These are phyloP conservation scores for Nemania abortiva DNA, from an alignment of 2,329 filamentous ascomycete genomes.

Conservation along the genomic window DNA sequence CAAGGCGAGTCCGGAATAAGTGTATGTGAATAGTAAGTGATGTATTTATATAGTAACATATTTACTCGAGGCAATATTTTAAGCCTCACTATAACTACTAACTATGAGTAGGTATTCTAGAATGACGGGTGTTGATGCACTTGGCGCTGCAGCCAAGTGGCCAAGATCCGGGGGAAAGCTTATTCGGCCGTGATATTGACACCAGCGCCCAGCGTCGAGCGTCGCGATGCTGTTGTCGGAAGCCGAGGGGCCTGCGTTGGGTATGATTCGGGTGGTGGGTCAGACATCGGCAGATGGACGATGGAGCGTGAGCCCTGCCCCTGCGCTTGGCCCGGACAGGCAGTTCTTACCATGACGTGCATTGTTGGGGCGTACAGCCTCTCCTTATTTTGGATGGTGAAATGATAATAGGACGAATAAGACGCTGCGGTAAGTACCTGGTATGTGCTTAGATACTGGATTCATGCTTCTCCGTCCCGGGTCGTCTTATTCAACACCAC, in stretches of 20 bases:
- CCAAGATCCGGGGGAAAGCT: constrained; percentile 36
- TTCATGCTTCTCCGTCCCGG: not conserved
- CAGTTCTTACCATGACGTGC: constrained; percentile 27
- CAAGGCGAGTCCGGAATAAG: not conserved
- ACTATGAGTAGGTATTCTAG: constrained; percentile 7
- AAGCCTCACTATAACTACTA: constrained; percentile 31
- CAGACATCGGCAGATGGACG: constrained; percentile 30
- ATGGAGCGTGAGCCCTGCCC: constrained; percentile 17
- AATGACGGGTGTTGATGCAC: constrained; percentile 11
- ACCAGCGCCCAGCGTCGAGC: no score
- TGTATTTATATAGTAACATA: not conserved
- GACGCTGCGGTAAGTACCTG: no score
- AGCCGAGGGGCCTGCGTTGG: not conserved
- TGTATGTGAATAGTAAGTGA: no score
- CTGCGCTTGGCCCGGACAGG: constrained; percentile 28
- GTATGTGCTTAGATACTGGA: no score
- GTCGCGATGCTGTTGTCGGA: not conserved
- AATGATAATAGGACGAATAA: not conserved
- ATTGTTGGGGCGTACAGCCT: constrained; percentile 9
- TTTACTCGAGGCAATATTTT: constrained; percentile 10
- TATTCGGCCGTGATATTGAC: constrained; percentile 11
- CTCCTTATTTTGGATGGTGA: not conserved
- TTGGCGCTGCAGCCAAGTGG: constrained; percentile 34
- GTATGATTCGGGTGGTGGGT: constrained; percentile 19
- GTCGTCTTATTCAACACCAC: not conserved